Conservation (phyloP, 306 rosid species). For the Dalbergia oliveri region DNA sequence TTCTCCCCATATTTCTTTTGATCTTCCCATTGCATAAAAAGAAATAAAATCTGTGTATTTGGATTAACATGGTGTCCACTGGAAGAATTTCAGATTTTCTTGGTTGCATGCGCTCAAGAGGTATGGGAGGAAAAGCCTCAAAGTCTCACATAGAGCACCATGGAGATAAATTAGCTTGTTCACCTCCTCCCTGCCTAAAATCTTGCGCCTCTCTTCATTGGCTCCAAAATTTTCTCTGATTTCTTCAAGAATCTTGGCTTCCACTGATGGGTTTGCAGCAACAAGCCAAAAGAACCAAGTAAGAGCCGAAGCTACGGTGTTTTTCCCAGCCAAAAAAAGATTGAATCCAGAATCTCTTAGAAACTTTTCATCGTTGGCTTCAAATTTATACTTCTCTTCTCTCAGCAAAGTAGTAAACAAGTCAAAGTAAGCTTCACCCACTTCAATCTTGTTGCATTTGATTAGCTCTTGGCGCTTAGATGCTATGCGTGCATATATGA, state of each 20-base stretch:
- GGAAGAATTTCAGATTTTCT: slow-evolving; percentile 54
- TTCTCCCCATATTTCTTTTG: slow-evolving; percentile 59
- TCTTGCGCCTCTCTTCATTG: not conserved
- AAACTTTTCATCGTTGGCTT: slow-evolving; percentile 25
- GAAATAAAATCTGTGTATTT: slow-evolving; percentile 27
- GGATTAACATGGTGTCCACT: slow-evolving; percentile 58
- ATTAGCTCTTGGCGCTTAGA: slow-evolving; percentile 41
- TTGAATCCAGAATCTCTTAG: slow-evolving; percentile 37
- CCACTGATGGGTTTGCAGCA: too few relatives aligned
- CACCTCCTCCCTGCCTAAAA: not conserved
- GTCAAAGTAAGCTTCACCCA: slow-evolving; percentile 29
- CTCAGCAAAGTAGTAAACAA: slow-evolving; percentile 47
- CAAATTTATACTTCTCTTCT: not conserved
- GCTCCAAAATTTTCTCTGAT: too few relatives aligned
- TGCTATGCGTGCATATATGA: slow-evolving; percentile 45
- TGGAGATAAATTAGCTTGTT: slow-evolving; percentile 59
- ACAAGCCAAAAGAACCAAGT: too few relatives aligned
- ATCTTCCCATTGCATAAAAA: slow-evolving; percentile 65
- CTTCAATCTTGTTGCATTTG: not conserved
- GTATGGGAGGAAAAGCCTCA: slow-evolving; percentile 66
- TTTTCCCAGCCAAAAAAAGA: slow-evolving; percentile 29
- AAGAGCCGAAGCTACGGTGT: slow-evolving; percentile 32
- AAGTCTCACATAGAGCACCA: slow-evolving; percentile 59
- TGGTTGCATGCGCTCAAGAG: slow-evolving; percentile 49
- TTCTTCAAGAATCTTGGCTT: too few relatives aligned